Base-by-base conservation (phyloP, 371 early-diverging fungal species). In the Choanephora cucurbitarum region DNA sequence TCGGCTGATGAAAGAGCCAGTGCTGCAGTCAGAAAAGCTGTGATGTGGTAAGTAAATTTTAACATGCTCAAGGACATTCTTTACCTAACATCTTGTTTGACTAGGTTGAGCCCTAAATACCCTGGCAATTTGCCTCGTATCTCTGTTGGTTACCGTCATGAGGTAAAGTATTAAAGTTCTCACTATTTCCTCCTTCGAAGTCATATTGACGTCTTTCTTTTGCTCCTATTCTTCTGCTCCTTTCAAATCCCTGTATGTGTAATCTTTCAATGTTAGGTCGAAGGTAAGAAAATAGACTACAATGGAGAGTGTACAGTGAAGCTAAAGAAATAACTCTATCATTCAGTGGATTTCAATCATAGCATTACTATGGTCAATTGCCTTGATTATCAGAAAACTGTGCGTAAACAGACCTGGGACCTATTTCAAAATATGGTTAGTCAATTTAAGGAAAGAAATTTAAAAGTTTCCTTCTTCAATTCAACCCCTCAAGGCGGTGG, bases 401-500 rank as follows among this genome's bases (percentile, higher is more conserved):
- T 85, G 3, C 68, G 75, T 50, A 58, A 75, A 44, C 76, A 82
- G 31, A 85, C 84, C 10, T 91, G 84, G 88, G 69, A 77, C 45
- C 73, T 80, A 7, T 68, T 87, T 40, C 60, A 67, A 11, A 66
- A 73, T 54, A 72, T 89, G 55, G 75, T 73, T 13, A 48, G 70
- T 10, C 64, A 74, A 51, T 75, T 80, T 62, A 78, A 72, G 43
- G 63, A 73, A 13, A 81, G 76, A 48, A 73, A 82, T 15, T 61
- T 89, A 18, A 70, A 69, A 46, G 77, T 91, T n/a, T 66, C 83
- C 11, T 94, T 82, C 63, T 90, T 94, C 69, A 91, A 87, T 65
- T 89, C 92, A 4, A 94, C 94, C 1, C 88, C 91, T 41, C 92
- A 91, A 69, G 94, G 94, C 34, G 94, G 94, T 34, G 94, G 94